These are phyloP conservation scores for Aspergillus brasiliensis DNA, from an alignment of 2,329 filamentous ascomycete species.

Conservation along the genomic window DNA sequence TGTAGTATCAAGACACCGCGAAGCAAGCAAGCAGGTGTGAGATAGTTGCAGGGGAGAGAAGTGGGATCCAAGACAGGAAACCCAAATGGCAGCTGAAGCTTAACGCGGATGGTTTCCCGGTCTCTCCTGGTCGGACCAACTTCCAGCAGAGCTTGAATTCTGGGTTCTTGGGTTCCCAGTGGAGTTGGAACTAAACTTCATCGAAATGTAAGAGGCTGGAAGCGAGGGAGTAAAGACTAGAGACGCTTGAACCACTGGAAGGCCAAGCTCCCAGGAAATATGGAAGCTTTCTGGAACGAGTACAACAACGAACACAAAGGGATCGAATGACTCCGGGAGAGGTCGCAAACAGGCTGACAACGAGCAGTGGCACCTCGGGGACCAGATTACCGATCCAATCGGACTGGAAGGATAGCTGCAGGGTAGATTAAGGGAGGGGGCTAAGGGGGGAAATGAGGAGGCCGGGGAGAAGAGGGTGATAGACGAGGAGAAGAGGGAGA, in stretches of 20 bases:
- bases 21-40: background rate
- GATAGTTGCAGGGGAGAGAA: background rate
- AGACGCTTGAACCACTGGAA: background rate
- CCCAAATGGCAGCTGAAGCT: background rate
- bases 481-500: background rate
- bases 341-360: background rate
- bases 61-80: background rate
- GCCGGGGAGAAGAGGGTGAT: too few relatives aligned
- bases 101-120: background rate
- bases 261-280: background rate
- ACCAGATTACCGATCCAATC: slow-evolving; percentile 1
- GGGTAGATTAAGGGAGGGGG: slow-evolving; percentile 1
- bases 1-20: background rate
- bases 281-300: background rate
- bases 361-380: background rate
- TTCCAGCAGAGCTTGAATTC: background rate
- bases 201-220: background rate
- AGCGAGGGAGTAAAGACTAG: background rate
- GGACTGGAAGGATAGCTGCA: slow-evolving; percentile 10
- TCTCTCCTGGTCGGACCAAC: background rate
- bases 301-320: background rate
- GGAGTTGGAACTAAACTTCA: background rate
- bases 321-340: background rate
- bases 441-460: too few relatives aligned
- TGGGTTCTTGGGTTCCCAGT: background rate